Conservation (phyloP, 2,329 filamentous ascomycete species). For the Hypoxylon sp. region DNA sequence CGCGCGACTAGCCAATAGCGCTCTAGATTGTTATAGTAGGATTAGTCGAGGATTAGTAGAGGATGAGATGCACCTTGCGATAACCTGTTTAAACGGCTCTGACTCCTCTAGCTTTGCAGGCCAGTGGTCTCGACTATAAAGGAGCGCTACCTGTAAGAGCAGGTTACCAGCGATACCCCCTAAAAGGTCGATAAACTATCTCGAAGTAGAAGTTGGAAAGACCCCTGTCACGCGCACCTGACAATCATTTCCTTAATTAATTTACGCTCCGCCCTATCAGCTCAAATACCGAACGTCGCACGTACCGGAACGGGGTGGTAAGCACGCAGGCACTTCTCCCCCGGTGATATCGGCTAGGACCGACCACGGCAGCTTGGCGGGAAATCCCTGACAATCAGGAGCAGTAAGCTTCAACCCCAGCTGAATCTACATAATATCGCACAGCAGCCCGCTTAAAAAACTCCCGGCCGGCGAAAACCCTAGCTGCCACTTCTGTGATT, state of each 20-base stretch:
- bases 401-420: slow-evolving; percentile 28
- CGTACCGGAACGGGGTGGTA: slow-evolving; percentile 31
- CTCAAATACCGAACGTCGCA: slow-evolving; percentile 29
- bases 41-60: slow-evolving; percentile 31
- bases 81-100: slow-evolving; percentile 17
- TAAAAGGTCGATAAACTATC: slow-evolving; percentile 21
- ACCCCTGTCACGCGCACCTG: slow-evolving; percentile 35
- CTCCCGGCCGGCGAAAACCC: slow-evolving; percentile 10
- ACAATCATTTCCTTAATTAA: slow-evolving; percentile 28
- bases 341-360: slow-evolving; percentile 35
- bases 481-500: slow-evolving; percentile 35
- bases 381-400: slow-evolving; percentile 29
- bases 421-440: slow-evolving; percentile 12
- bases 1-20: slow-evolving; percentile 28
- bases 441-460: slow-evolving; percentile 8
- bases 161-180: slow-evolving; percentile 28
- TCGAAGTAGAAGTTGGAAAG: slow-evolving; percentile 41
- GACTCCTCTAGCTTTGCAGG: slow-evolving; percentile 20
- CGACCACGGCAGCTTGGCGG: slow-evolving; percentile 42
- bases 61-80: slow-evolving; percentile 1
- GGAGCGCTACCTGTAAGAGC: slow-evolving; percentile 27
- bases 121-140: slow-evolving; percentile 31
- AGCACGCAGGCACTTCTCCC: slow-evolving; percentile 24
- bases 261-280: slow-evolving; percentile 34
- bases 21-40: slow-evolving; percentile 22